Evolutionary conservation across 129 eudicot genomes (phyloP), one percentile per base, ranked within the genome.

Genomic region (Helianthus tuberosus): DNA sequence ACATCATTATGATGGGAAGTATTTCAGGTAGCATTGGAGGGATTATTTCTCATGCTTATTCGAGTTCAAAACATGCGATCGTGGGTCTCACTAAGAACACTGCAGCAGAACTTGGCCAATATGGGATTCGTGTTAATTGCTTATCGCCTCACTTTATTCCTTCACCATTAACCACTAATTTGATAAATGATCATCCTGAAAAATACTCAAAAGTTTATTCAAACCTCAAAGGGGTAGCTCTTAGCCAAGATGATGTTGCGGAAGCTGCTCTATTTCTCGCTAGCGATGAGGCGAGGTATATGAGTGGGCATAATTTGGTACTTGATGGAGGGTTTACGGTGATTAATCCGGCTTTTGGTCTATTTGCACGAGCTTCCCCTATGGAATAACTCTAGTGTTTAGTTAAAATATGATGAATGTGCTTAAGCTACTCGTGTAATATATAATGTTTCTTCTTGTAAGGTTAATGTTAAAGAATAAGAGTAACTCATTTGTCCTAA

Each of bases 301-400:
- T 86, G 36, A 77, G 83, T 2, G 91, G 88, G 4, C 91, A 86
- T 73, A 83, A 86, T 69, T 79, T 86, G 25, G 91, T 82, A 12
- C 74, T 86, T 50, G 91, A 86, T 39, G 91, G 91, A 77, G 91
- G 91, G 6, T 86, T 86, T 65, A 86, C 91, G 12, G 58, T 66
- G 50, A 72, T 72, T 8, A 72, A 72, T 59, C 77, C 77, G 10
- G 66, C 41, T 20, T 71, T 71, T 44, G 77, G 77, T 23, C 16
- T 59, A n/a, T 72, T 54, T 59, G 57, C 77, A 27, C 68, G 67
- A 12, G 43, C 54, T 20, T 20, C 35, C 50, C 35, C 76, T 23
- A 15, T 25, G 39, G 64, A 58, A 58, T 58, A 58, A 11, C 6
- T 25, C 15, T 25, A 11, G 25, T 25, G 6, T 23, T 10, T 10